Conservation (phyloP, 345 rosid species). For the Camelina neglecta region DNA sequence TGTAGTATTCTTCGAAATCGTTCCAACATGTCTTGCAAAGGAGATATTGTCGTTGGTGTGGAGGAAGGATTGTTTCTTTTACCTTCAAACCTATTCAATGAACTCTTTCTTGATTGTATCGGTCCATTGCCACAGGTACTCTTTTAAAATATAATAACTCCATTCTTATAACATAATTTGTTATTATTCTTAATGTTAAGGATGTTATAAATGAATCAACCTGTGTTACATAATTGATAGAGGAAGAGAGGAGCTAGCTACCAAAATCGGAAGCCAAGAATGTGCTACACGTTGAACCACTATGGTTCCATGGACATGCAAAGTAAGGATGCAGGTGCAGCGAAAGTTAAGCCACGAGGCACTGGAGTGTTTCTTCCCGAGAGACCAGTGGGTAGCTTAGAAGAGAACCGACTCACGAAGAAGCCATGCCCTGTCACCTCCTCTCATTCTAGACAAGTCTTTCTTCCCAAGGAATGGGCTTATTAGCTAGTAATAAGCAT, state of each 20-base stretch:
- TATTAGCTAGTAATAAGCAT: constrained; percentile 32
- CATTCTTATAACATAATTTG: background rate
- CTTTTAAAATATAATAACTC: too few relatives aligned
- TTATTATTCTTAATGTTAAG: background rate
- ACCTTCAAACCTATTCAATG: constrained; percentile 43
- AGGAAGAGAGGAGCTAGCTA: constrained; percentile 7
- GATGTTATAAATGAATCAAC: constrained; percentile 4
- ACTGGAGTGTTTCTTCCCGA: constrained; percentile 45
- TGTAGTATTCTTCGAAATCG: constrained; percentile 13
- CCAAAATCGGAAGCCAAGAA: constrained; percentile 22
- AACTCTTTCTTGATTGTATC: constrained; percentile 38
- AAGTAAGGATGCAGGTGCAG: background rate
- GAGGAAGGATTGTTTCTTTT: constrained; percentile 44
- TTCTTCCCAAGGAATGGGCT: constrained; percentile 46
- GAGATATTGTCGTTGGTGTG: constrained; percentile 33
- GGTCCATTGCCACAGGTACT: constrained; percentile 41
- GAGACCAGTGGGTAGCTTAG: constrained; percentile 26
- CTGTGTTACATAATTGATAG: constrained; percentile 21
- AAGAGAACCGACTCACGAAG: constrained; percentile 29
- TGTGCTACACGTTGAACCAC: constrained; percentile 9
- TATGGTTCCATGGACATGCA: constrained; percentile 12
- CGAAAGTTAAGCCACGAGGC: constrained; percentile 35
- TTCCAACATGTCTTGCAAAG: constrained; percentile 42
- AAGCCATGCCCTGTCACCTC: constrained; percentile 28
- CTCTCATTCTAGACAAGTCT: constrained; percentile 38